A percentile compares a stretch with the other conserved stretches of the same genome.
Evolutionary conservation across 768 basidiomycete genomes (phyloP).

Genomic region (Mycena rebaudengoi): DNA sequence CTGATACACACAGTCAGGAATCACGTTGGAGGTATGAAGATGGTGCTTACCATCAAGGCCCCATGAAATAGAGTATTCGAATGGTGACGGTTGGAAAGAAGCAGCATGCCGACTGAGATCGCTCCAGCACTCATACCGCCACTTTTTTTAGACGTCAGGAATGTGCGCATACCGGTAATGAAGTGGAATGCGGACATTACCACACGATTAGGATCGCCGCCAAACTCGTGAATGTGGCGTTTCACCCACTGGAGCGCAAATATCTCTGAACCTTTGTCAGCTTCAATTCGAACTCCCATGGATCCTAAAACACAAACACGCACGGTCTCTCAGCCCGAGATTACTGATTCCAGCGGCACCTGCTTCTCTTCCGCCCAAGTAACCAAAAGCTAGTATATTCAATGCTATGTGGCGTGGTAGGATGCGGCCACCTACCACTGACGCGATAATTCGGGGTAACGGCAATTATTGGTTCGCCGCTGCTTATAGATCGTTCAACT

Average conservation of each 20-base stretch:
- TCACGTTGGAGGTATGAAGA: background rate
- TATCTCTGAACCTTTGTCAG: background rate
- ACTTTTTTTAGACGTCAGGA: background rate
- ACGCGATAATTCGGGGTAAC: constrained; percentile 50
- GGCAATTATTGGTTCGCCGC: constrained; percentile 43
- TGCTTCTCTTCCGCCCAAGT: constrained; percentile 47
- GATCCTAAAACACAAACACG: constrained; percentile 24
- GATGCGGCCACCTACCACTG: constrained; percentile 34
- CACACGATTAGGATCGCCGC: background rate
- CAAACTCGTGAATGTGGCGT: background rate
- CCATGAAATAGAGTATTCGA: background rate
- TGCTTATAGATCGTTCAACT: constrained; percentile 40
- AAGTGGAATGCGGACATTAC: too few relatives aligned
- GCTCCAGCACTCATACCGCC: too few relatives aligned
- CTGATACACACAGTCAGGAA: background rate
- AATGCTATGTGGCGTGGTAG: background rate
- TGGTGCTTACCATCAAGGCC: background rate
- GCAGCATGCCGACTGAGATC: too few relatives aligned
- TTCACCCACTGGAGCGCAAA: background rate
- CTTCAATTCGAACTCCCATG: background rate
- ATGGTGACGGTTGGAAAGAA: too few relatives aligned
- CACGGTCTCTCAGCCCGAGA: constrained; percentile 59
- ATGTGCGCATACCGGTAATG: background rate
- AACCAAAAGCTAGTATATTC: constrained; percentile 44
- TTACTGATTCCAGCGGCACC: constrained; percentile 52